phyloP scores from a whole-genome alignment of 352 stramenopile species.

The Poterioochromonas sp. region DNA sequence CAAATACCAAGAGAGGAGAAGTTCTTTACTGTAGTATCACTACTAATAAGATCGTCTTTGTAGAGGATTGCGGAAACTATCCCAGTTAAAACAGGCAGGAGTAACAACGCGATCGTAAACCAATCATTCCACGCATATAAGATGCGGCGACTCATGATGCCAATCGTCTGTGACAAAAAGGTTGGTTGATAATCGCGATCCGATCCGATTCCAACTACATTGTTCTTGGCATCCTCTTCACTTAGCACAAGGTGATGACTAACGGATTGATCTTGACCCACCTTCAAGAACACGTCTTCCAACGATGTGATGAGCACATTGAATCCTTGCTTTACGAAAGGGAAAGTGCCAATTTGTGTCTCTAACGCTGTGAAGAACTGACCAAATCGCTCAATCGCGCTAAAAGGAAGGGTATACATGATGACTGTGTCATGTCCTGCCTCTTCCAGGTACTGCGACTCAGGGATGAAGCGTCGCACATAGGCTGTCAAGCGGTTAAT shows the following conservation, averaged over 20 bases:
- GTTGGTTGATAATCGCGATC: neutral
- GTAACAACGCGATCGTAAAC: neutral
- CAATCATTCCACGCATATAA: neutral
- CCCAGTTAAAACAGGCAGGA: neutral
- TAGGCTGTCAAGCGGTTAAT: neutral
- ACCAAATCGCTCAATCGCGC: conserved; percentile 50
- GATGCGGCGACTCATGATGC: neutral
- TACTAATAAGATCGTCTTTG: neutral
- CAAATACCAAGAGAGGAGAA: neutral
- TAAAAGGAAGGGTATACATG: conserved; percentile 53
- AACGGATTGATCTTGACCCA: conserved; percentile 51
- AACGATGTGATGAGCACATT: conserved; percentile 74
- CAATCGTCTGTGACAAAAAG: neutral
- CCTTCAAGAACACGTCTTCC: conserved; percentile 78
- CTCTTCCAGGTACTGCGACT: neutral
- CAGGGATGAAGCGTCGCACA: neutral
- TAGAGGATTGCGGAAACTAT: neutral
- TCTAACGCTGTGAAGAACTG: conserved; percentile 58
- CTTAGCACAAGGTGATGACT: conserved; percentile 47
- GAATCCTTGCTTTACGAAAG: conserved; percentile 60
- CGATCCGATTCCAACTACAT: neutral
- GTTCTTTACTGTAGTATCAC: neutral
- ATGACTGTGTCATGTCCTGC: conserved; percentile 56
- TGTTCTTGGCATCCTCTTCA: conserved; percentile 36
- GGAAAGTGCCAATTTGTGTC: conserved; percentile 35